A percentile compares a stretch with the other conserved stretches of the same genome.
Conservation (phyloP, 2,329 filamentous ascomycete genomes). For the Hawksworthiomyces lignivorus region DNA sequence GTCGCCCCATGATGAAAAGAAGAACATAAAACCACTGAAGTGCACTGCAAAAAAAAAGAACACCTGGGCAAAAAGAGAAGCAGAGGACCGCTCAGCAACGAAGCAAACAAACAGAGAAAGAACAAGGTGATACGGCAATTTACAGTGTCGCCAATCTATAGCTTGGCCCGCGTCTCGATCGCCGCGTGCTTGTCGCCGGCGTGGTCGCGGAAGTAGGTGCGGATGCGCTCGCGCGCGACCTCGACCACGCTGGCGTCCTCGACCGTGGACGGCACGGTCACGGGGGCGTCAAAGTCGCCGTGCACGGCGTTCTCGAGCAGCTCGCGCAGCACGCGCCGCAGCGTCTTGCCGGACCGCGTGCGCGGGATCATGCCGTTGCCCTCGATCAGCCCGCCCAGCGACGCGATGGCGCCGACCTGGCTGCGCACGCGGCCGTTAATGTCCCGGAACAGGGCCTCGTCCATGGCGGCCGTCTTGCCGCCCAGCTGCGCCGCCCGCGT, state of each 20-base stretch:
- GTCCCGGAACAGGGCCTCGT: slow-evolving; percentile 40
- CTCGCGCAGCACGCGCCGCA: slow-evolving; percentile 74
- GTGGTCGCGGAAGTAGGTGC: slow-evolving; percentile 62
- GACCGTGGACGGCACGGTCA: slow-evolving; percentile 74
- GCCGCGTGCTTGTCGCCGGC: slow-evolving; percentile 31
- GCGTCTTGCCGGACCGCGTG: slow-evolving; percentile 85
- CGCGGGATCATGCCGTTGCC: slow-evolving; percentile 84
- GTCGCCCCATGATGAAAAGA: background rate
- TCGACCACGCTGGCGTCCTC: slow-evolving; percentile 72
- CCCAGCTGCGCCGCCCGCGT: slow-evolving; percentile 19
- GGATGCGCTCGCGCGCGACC: slow-evolving; percentile 62
- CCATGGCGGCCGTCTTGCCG: slow-evolving; percentile 1
- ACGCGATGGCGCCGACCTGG: slow-evolving; percentile 82
- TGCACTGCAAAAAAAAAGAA: no score
- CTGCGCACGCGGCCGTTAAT: slow-evolving; percentile 65
- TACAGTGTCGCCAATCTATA: no score
- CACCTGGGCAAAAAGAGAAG: no score
- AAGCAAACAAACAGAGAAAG: no score
- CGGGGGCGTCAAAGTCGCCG: slow-evolving; percentile 62
- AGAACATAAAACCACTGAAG: no score
- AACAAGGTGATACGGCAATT: background rate
- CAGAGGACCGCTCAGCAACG: no score
- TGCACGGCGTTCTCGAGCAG: slow-evolving; percentile 74
- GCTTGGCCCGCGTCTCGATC: slow-evolving; percentile 42
- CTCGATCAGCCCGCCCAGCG: slow-evolving; percentile 77